These are phyloP conservation scores for Dittrichia graveolens DNA, from an alignment of 129 eudicot species.

Conservation along the genomic window DNA sequence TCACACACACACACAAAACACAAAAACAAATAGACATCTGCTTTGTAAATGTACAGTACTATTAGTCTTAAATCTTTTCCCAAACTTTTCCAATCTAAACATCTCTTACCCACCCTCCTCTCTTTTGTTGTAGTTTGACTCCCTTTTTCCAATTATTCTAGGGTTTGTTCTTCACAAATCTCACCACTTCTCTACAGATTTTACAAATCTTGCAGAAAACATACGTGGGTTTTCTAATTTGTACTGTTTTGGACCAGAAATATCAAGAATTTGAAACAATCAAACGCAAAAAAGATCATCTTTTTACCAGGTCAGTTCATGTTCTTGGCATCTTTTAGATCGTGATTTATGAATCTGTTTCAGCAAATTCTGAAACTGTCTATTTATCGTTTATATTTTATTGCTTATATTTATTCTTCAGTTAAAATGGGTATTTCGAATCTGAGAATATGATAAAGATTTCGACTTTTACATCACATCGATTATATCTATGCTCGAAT, in stretches of 20 bases:
- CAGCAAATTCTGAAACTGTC: neutral
- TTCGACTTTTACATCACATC: conserved; percentile 10
- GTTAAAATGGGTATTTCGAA: conserved; percentile 29
- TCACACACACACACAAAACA: conserved; percentile 16
- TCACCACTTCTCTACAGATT: conserved; percentile 16
- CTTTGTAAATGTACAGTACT: conserved; percentile 33
- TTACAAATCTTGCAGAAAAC: conserved; percentile 3
- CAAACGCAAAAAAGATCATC: conserved; percentile 15
- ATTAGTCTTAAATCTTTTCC: conserved; percentile 27
- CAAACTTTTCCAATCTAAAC: conserved; percentile 31
- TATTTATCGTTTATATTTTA: neutral
- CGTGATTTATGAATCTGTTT: conserved; percentile 27
- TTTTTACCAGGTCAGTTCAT: conserved; percentile 38
- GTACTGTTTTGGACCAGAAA: conserved; percentile 18
- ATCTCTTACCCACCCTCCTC: conserved; percentile 33
- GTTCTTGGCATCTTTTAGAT: conserved; percentile 28
- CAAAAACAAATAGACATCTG: conserved; percentile 29
- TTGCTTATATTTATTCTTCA: neutral
- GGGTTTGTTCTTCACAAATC: conserved; percentile 43
- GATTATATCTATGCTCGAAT: neutral
- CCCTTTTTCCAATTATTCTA: conserved; percentile 24
- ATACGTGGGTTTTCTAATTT: conserved; percentile 32
- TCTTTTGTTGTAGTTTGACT: conserved; percentile 44
- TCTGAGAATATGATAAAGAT: conserved; percentile 34
- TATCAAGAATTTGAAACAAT: conserved; percentile 28